Percentiles rank a stretch among this genome's conserved stretches.
These are phyloP conservation scores for Dalbergia cultrata DNA, from an alignment of 306 rosid genomes.

Conservation along the genomic window DNA sequence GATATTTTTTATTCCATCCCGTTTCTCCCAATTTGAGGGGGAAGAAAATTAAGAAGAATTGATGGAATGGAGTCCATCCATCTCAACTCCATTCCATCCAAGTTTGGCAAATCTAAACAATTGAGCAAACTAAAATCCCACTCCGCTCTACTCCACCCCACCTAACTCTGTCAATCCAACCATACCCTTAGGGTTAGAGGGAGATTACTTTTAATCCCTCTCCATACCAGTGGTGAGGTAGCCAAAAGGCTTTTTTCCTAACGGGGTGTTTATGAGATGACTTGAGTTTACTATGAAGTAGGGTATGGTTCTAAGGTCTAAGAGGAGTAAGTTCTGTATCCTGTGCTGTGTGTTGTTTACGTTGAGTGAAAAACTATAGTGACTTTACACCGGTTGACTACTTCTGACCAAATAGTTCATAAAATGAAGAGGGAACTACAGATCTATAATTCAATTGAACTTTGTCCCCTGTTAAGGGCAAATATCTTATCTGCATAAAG, in stretches of 20 bases:
- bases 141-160: no score
- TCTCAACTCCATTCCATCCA: no score
- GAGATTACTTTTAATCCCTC: neutral
- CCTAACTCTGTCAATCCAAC: no score
- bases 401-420: neutral
- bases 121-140: no score
- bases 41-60: no score
- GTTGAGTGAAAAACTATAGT: constrained; percentile 3
- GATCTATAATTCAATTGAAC: constrained; percentile 1
- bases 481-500: neutral
- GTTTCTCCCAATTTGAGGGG: no score
- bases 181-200: neutral
- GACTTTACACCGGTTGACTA: neutral
- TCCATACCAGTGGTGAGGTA: neutral
- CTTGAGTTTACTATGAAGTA: constrained; percentile 1
- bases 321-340: neutral
- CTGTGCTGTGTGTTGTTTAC: neutral
- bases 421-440: neutral
- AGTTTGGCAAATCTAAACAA: no score
- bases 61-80: no score
- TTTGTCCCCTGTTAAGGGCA: neutral
- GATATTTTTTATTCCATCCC: no score
- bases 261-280: neutral
- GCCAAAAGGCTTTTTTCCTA: neutral
- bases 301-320: neutral